phyloP scores from a whole-genome alignment of 495 filamentous ascomycete genomes.

The Aspergillus carlsbadensis region DNA sequence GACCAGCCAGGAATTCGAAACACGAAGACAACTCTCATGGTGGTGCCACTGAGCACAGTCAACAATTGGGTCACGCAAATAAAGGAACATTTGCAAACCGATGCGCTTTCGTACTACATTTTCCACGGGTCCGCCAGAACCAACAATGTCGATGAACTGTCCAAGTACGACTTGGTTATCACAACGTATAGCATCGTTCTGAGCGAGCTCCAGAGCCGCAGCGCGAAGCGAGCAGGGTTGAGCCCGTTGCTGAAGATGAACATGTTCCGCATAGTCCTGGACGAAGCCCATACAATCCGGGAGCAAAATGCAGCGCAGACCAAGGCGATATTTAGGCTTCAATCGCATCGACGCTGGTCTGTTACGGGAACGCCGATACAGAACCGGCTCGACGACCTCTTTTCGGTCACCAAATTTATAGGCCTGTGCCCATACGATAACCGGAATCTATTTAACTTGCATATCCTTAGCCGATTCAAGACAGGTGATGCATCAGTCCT shows the following conservation, averaged over 20 bases:
- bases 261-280: conserved; percentile 94
- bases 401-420: conserved; percentile 86
- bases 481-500: conserved; percentile 76
- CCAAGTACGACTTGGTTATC: conserved; percentile 77
- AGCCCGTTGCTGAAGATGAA: conserved; percentile 72
- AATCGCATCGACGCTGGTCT: conserved; percentile 85
- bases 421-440: conserved; percentile 85
- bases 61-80: conserved; percentile 93
- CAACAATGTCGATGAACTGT: conserved; percentile 64
- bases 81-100: conserved; percentile 68
- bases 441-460: conserved; percentile 65
- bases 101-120: conserved; percentile 64
- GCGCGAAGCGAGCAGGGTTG: conserved; percentile 51
- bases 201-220: conserved; percentile 65
- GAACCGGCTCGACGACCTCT: conserved; percentile 88
- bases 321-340: conserved; percentile 78
- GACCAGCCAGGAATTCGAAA: conserved; percentile 57
- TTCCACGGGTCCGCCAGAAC: conserved; percentile 80
- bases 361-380: conserved; percentile 92
- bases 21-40: conserved; percentile 76
- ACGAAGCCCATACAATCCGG: conserved; percentile 93
- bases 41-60: conserved; percentile 86
- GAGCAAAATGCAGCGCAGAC: conserved; percentile 78
- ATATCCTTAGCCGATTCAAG: conserved; percentile 78
- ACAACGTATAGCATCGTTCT: conserved; percentile 90